These are phyloP conservation scores for Colletotrichum filicis DNA, from an alignment of 2,329 filamentous ascomycete genomes.

Conservation along the genomic window DNA sequence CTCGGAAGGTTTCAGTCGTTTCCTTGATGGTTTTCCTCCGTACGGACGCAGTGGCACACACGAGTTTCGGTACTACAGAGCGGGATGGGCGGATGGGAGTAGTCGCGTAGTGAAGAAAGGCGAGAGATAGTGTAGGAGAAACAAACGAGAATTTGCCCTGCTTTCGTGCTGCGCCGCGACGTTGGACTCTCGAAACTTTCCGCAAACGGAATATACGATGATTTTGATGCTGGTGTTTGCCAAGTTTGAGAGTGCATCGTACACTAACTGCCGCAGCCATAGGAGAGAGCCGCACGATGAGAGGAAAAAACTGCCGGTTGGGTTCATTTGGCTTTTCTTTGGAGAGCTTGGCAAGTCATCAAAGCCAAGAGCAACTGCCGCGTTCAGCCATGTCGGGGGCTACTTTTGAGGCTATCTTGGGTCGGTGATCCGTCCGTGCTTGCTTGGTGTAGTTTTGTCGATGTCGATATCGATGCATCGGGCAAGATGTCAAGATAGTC, in stretches of 20 bases:
- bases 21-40: neutral
- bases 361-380: conserved; percentile 1
- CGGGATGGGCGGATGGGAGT: neutral
- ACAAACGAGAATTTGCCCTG: neutral
- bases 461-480: neutral
- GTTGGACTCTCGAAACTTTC: neutral
- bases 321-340: neutral
- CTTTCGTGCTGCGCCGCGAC: neutral
- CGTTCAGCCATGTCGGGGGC: neutral
- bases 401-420: neutral
- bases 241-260: neutral
- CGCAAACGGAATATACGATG: conserved; percentile 7
- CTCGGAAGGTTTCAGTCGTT: neutral
- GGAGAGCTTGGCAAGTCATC: neutral
- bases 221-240: neutral
- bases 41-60: neutral
- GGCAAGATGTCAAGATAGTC: neutral
- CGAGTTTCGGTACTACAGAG: neutral
- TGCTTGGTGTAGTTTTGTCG: neutral
- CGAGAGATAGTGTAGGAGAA: no score
- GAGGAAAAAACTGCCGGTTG: neutral
- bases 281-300: neutral
- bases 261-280: neutral
- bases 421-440: neutral
- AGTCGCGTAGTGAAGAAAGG: no score